Base-by-base conservation (phyloP, 73 alveolate genomes). In the Diophrys appendiculata region DNA sequence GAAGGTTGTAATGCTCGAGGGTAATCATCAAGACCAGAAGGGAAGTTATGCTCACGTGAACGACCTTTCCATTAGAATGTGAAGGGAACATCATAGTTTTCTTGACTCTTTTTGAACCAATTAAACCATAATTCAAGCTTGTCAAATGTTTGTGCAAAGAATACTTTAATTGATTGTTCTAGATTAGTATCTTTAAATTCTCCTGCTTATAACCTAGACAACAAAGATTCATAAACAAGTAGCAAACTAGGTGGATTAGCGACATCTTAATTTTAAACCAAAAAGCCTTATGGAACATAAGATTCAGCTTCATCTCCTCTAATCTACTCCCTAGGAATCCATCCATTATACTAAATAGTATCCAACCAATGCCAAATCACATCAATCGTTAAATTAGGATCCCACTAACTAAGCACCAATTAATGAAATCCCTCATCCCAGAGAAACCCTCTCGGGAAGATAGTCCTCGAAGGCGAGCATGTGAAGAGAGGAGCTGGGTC, bases 381-480 rank as follows among this genome's bases (percentile, higher is more conserved):
- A 73, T 93, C 99, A 77, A 93, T 75, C 78, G 98, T 95, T 30
- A 97, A 73, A n/a, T 84, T 76, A 31, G 90, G 82, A 35, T 92
- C 86, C 99, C 99, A 97, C 69, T 94, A 68, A 72, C 98, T 89
- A 30, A 93, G 89, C 52, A 97, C 80, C 79, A 92, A 72, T 54
- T 91, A 89, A 82, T 97, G 99, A 68, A 97, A 97, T 31, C 99
- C 99, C 77, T 97, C 99, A 87, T 97, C 99, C 99, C 99, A 97
- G 70, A 97, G 81, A 82, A 97, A 97, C 24, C 99, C 99, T 74
- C 99, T 73, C 0, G 99, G 99, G 73, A 97, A 97, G 78, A 92
- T 92, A 43, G 97, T 82, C 14, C 99, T 73, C 52, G 97, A 87
- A 13, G 99, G 99, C 27, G 96, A 86, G 0, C 98, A 98, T 2